Conservation (phyloP, 169 alveolate species). For the Theileria sp. region DNA sequence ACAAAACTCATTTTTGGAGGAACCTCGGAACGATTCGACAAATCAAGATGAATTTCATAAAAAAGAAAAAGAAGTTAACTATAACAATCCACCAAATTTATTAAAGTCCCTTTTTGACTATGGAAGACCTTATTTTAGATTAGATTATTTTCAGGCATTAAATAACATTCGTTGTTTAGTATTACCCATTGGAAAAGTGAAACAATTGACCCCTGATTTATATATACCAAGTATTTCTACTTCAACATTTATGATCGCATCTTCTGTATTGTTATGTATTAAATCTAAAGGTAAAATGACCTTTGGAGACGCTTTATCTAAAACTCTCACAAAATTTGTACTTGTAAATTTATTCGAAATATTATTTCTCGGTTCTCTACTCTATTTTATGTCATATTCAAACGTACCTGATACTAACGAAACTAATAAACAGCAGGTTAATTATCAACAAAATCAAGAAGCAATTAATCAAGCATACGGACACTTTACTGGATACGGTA, state of each 20-base stretch:
- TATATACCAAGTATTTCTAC: slow-evolving; percentile 61
- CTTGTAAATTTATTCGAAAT: slow-evolving; percentile 33
- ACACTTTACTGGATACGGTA: background rate
- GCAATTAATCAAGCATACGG: slow-evolving; percentile 18
- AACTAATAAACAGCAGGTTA: background rate
- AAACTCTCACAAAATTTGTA: slow-evolving; percentile 34
- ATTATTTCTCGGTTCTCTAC: slow-evolving; percentile 21
- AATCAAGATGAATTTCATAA: slow-evolving; percentile 31
- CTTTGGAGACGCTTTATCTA: slow-evolving; percentile 43
- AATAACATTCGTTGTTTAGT: slow-evolving; percentile 41
- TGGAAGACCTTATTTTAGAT: slow-evolving; percentile 43
- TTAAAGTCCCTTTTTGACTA: slow-evolving; percentile 38
- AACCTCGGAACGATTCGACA: slow-evolving; percentile 7
- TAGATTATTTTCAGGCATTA: slow-evolving; percentile 38
- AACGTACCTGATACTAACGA: background rate
- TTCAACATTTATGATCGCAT: slow-evolving; percentile 44
- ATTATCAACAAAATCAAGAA: background rate
- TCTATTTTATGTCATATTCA: slow-evolving; percentile 26
- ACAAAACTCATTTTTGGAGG: slow-evolving; percentile 46
- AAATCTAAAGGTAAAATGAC: background rate
- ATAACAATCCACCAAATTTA: slow-evolving; percentile 39
- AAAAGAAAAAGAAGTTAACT: slow-evolving; percentile 12
- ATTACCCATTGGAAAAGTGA: slow-evolving; percentile 57
- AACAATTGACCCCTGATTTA: slow-evolving; percentile 50
- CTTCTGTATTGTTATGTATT: slow-evolving; percentile 24